Base-by-base conservation (phyloP, 768 basidiomycete species). In the Rhodosporidiobolus odoratus region DNA sequence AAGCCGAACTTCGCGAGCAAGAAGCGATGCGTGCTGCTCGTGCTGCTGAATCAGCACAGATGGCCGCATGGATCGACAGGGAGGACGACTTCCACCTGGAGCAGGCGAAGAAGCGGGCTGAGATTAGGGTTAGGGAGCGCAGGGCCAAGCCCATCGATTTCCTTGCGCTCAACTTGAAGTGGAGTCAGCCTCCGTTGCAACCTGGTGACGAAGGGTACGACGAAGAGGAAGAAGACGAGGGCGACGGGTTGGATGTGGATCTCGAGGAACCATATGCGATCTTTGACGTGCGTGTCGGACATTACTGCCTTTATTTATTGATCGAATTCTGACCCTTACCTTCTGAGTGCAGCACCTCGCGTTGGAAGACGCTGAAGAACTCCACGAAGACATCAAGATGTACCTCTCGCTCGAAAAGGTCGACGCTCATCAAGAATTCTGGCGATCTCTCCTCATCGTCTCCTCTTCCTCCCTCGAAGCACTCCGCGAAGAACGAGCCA, bases 61-160 rank as follows among this genome's bases (percentile, higher is more conserved):
- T 97, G 94, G 89, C 91, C 9, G 93, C 96, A 67, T 99, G 96
- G 96, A 83, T 97, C 71, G 87, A 91, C 45, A 94, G 94, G 80
- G 96, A 99, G 76, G 95, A 92, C 58, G 91, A 92, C 73, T 99
- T 98, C 79, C 92, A 97, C 79, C 84, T 99, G 58, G 91, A 96
- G 70, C 96, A 99, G 80, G 92, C 96, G 76, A 85, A 90, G 67
- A 83, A 84, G 74, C 85, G 96, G 73, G 96, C 96, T 32, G 87
- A 90, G 62, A 98, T 99, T 77, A 86, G 96, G 61, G 88, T 98
- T 77, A 88, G 90, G 78, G 96, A 98, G 81, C 93, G 94, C 80
- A 83, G 96, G 62, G 96, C 96, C 3, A 98, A 98, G 78, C 96
- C 96, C n/a, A 88, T 99, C 75, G 96, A 99, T 79, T 98, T 95